Evolutionary conservation across 164 flowering plant genomes (phyloP).

Genomic region (Akebia trifoliata): DNA sequence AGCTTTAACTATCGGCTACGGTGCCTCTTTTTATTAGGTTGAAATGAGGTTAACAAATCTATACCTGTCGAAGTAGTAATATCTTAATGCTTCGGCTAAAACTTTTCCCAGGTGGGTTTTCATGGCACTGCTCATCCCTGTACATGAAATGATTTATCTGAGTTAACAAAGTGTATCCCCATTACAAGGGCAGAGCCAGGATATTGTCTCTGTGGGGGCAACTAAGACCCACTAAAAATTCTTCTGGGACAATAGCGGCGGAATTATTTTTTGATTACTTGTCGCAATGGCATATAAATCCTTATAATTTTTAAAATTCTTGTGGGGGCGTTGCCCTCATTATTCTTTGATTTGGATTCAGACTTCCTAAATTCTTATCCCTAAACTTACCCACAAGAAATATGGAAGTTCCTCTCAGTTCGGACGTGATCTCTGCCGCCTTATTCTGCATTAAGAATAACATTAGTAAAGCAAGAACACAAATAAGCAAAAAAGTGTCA

Average conservation of each 20-base stretch:
- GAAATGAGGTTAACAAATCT: neutral
- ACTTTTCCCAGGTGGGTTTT: conserved; percentile 58
- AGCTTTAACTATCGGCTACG: neutral
- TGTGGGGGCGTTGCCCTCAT: no score
- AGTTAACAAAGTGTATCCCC: no score
- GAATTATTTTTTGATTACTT: no score
- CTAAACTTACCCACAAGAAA: conserved; percentile 61
- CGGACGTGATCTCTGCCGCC: conserved; percentile 49
- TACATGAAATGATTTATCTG: neutral
- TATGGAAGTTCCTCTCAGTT: conserved; percentile 75
- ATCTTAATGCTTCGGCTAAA: conserved; percentile 63
- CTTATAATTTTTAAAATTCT: no score
- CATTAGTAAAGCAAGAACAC: neutral
- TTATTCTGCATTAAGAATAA: conserved; percentile 53
- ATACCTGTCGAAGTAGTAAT: conserved; percentile 88
- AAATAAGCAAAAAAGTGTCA: neutral
- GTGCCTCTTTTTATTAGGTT: no score
- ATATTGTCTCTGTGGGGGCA: no score
- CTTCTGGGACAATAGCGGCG: no score
- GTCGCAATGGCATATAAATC: no score
- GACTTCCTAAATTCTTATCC: no score
- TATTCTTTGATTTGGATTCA: neutral
- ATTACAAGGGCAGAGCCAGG: no score
- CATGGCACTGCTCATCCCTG: conserved; percentile 61
- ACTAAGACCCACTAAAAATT: no score